Conservation (phyloP, 345 rosid species). For the Eucalyptus polyanthemos region DNA sequence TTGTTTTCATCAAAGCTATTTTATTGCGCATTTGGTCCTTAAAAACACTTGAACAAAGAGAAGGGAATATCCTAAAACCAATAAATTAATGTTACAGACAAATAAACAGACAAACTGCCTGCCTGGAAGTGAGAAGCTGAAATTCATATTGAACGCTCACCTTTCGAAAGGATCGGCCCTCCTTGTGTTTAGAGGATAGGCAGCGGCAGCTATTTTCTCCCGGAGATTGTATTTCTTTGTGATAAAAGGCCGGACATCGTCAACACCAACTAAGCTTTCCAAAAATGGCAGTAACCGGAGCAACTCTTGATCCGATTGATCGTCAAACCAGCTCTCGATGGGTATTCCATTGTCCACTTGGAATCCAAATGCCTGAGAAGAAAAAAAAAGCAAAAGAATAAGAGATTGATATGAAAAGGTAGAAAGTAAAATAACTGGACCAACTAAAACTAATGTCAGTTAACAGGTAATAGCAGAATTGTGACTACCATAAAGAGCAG, state of each 20-base stretch:
- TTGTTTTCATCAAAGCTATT: not conserved
- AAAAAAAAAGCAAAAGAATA: not conserved
- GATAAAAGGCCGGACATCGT: conserved; percentile 84
- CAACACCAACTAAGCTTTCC: conserved; percentile 83
- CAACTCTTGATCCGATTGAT: conserved; percentile 69
- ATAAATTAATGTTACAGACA: not conserved
- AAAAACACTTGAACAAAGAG: not conserved
- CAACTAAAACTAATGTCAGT: not conserved
- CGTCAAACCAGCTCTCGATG: conserved; percentile 97
- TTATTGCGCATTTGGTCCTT: not conserved
- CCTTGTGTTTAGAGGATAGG: conserved; percentile 29
- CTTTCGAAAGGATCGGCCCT: conserved; percentile 50
- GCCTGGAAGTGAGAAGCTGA: not conserved
- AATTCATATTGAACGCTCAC: not conserved
- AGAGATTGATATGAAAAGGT: not conserved
- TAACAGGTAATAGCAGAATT: not conserved
- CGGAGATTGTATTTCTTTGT: conserved; percentile 73
- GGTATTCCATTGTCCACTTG: conserved; percentile 99
- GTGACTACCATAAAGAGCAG: not conserved
- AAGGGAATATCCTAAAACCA: not conserved
- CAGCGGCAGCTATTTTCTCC: conserved; percentile 70
- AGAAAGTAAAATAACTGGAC: not conserved
- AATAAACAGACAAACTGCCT: not conserved
- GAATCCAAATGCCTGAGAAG: conserved; percentile 82
- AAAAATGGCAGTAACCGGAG: conserved; percentile 74